Base-by-base conservation (phyloP, 352 stramenopile species). In the Pythium sp. region DNA sequence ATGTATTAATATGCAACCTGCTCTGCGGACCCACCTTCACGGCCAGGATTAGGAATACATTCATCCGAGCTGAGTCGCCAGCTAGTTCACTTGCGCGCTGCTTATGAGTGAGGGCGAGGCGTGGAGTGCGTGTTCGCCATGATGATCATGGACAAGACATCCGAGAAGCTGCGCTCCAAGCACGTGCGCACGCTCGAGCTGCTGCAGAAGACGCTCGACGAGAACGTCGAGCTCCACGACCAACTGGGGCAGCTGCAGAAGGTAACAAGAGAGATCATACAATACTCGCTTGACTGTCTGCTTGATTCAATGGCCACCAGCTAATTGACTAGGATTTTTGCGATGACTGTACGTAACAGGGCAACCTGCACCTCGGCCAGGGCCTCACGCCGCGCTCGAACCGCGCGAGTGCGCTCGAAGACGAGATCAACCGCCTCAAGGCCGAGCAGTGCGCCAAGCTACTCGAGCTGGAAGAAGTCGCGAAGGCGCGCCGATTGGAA, bases 131-230 rank as follows among this genome's bases (percentile, higher is more conserved):
- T 15, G 14, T 47, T 20, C 46, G n/a, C 8, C 8, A 82, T 80
- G 73, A 80, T 90, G 80, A 65, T 80, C 55, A 71, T 89, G 58
- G 82, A 90, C 62, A 87, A 78, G 34, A 85, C 83, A 3, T 79
- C 82, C 28, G 85, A 93, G 72, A 78, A 84, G 62, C 72, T 93
- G 51, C 81, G 85, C 36, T 91, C 85, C 67, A 93, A 93, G 75
- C 85, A 93, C 66, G 85, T 93, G 24, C 82, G 85, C 18, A 93
- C 85, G 32, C 80, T 93, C 1, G 85, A 93, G 70, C 69, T 93
- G 36, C 77, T 93, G 22, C 85, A 93, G 64, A 90, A 91, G 71
- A 93, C 85, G 28, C 69, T 93, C 2, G 85, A 93, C 54, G 85
- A 91, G 65, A 93, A 93, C 66, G 83, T 80, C 38, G 82, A 89